Base-by-base conservation (phyloP, 2,329 filamentous ascomycete species). In the Diplodia corticola region DNA sequence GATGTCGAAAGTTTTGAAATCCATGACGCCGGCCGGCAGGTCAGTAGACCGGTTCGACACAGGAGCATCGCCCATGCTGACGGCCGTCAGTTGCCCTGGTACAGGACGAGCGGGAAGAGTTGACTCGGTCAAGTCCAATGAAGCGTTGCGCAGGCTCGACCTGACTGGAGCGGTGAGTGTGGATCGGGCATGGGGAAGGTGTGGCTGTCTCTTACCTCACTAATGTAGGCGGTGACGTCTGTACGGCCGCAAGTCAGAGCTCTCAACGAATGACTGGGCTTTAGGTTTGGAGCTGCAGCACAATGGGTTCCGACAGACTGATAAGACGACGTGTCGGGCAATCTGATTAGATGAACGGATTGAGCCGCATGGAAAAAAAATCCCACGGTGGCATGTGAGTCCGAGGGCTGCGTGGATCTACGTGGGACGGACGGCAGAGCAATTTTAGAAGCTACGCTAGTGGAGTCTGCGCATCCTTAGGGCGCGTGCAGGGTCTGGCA, bases 291-390 rank as follows among this genome's bases (percentile, higher is more conserved):
- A 28, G 13, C 12, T 26, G 22, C 48, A 28, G 22, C 13, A 22
- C 22, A 15, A 50, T 1, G 48, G 22, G 20, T 17, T 5, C 9
- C 2, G 48, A 28, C 48, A 15, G 10, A 13, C 48, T 24, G 48
- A 50, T 26, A 50, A 50, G 48, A 54, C 37, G 51, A 26, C 12
- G 7, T 5, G 9, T n/a, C 33, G 4, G 33, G 26, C 22, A 15
- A 44, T 57, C 53, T 40, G 53, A 57, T 57, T 44, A 44, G 53
- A 57, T 26, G 20, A 44, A 17, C 12, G 53, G n/a, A 26, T 57
- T 22, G 26, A 10, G 26, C 28, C 28, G 17, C 24, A 2, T 35
- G n/a, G 54, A 26, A 26, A 46, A 35, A 22, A 5, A 13, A 20
- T 17, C 15, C 37, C 57, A 20, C 48, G 17, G 40, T 13, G 30